Evolutionary conservation across 2,329 filamentous ascomycete genomes (phyloP).

Genomic region (Venturia nashicola): DNA sequence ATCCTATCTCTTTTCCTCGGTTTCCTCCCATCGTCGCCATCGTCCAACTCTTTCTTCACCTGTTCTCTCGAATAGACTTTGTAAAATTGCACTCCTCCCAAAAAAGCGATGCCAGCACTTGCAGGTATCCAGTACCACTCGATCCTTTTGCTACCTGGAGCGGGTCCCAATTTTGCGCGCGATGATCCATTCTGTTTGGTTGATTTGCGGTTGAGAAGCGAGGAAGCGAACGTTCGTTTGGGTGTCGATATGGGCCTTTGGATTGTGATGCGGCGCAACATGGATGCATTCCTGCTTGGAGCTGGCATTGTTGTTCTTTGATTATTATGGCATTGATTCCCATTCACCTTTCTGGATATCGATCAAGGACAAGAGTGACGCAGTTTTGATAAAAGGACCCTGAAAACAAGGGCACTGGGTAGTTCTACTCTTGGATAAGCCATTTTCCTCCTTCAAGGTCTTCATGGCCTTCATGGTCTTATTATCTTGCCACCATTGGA

Average conservation of each 20-base stretch:
- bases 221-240: neutral
- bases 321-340: neutral
- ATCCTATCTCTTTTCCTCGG: slow-evolving; percentile 44
- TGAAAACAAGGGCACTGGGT: no score
- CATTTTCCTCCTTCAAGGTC: neutral
- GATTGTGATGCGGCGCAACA: neutral
- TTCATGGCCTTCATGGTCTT: no score
- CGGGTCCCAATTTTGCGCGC: slow-evolving; percentile 42
- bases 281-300: neutral
- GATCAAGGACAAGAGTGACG: neutral
- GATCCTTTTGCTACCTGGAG: slow-evolving; percentile 52
- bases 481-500: no score
- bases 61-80: slow-evolving; percentile 49
- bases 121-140: slow-evolving; percentile 89
- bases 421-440: neutral
- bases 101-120: slow-evolving; percentile 70
- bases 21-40: slow-evolving; percentile 26
- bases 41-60: slow-evolving; percentile 25
- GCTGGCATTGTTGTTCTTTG: neutral
- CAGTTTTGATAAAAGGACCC: no score
- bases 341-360: neutral
- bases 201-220: slow-evolving; percentile 17
- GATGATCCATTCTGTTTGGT: slow-evolving; percentile 40
- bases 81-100: slow-evolving; percentile 75
- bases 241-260: neutral